Percentiles rank a stretch among this genome's conserved stretches.
Conservation (phyloP, 2,329 filamentous ascomycete genomes). For the Botrytis sinoallii region DNA sequence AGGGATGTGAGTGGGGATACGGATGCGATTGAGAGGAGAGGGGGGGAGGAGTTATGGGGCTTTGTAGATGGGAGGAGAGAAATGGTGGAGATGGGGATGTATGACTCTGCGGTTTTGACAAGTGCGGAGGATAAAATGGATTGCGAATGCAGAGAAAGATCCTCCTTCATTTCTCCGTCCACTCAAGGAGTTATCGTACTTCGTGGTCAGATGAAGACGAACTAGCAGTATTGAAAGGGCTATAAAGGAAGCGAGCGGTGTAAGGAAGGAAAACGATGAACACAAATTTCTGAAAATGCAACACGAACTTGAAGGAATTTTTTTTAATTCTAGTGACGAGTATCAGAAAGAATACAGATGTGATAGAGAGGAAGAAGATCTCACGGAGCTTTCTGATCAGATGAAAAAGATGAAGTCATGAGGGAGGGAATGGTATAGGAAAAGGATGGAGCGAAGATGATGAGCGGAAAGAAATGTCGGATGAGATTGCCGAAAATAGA, state of each 20-base stretch:
- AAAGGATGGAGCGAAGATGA: background rate
- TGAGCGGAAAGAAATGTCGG: rapidly evolving
- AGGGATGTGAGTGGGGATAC: background rate
- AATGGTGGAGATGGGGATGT: background rate
- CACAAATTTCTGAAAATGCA: rapidly evolving
- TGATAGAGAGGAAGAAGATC: rapidly evolving
- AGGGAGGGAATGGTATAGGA: rapidly evolving
- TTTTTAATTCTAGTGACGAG: rapidly evolving
- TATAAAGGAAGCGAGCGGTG: too few relatives aligned
- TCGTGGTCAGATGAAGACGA: too few relatives aligned
- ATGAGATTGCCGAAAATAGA: background rate
- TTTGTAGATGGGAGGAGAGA: background rate
- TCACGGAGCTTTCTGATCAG: background rate
- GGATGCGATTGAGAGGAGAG: background rate
- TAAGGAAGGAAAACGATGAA: too few relatives aligned
- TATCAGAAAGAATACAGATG: rapidly evolving
- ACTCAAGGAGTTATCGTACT: rapidly evolving
- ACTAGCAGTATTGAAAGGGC: too few relatives aligned
- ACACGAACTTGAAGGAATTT: background rate
- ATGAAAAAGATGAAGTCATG: background rate
- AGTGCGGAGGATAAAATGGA: too few relatives aligned
- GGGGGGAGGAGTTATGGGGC: background rate
- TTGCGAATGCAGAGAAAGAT: too few relatives aligned
- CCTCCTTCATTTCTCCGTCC: rapidly evolving
- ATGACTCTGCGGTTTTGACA: too few relatives aligned